Base-by-base conservation (phyloP, 2,329 filamentous ascomycete genomes). In the Rutstroemia sp. region DNA sequence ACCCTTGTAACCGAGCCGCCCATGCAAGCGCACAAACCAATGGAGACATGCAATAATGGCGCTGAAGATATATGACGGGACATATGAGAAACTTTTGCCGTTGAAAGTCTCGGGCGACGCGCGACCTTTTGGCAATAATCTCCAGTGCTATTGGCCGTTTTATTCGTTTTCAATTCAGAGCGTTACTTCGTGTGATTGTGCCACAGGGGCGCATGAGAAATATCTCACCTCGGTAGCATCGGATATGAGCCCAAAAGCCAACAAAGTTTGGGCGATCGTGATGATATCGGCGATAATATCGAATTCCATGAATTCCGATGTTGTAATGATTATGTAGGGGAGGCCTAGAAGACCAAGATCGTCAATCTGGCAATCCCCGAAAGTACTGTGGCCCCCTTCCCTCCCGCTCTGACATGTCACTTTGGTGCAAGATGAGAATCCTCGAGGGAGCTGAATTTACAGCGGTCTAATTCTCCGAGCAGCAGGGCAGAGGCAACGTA, bases 381-480 rank as follows among this genome's bases (percentile, higher is more conserved):
- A 48, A 19, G 51, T 48, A 48, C 34, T n/a, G 49, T 60, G 59
- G 56, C 56, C 57, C 48, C 57, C 57, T 56, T 54, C 57, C 56
- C 58, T 57, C 52, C 45, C 57, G 55, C 58, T 60, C 53, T 59
- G 60, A 59, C 61, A 59, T 51, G 59, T 62, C 61, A 60, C 60
- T 41, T 58, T 63, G 58, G 58, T 56, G 50, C 48, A 53, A 48
- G 52, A 57, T 54, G 52, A 46, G 45, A 63, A 63, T 57, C 63
- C 62, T 64, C 59, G 56, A 63, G 61, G 64, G 59, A 52, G 25
- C 49, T 56, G 58, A 52, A 39, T 62, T 64, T 64, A 64, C 65
- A 62, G 63, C 64, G 63, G 64, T 65, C 30, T 42, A 60, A 57
- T 63, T 55, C 53, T 55, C 53, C 53, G 53, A 44, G 25, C 21